phyloP scores from a whole-genome alignment of 352 stramenopile species.

The Phytophthora foliorum region DNA sequence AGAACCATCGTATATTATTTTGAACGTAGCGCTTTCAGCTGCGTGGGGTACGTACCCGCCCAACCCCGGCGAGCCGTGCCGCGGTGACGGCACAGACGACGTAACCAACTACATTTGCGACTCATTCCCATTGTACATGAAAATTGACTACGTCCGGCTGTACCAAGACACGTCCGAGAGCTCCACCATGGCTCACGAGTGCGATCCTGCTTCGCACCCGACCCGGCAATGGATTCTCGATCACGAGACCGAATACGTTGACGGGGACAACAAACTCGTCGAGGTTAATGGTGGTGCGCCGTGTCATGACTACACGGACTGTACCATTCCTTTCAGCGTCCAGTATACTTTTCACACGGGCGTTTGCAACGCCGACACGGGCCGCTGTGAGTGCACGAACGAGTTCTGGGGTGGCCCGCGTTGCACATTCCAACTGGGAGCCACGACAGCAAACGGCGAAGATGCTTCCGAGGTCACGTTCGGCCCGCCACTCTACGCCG shows the following conservation, averaged over 20 bases:
- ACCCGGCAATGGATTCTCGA: conserved; percentile 80
- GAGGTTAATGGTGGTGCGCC: conserved; percentile 65
- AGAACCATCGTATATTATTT: conserved; percentile 95
- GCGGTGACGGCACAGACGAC: conserved; percentile 59
- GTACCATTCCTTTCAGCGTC: conserved; percentile 58
- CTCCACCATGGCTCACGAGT: conserved; percentile 65
- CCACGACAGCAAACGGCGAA: conserved; percentile 41
- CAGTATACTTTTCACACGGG: conserved; percentile 63
- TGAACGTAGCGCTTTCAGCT: conserved; percentile 94
- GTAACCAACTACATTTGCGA: conserved; percentile 78
- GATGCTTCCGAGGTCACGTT: conserved; percentile 39
- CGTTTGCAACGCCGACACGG: conserved; percentile 50
- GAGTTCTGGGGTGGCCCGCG: conserved; percentile 72
- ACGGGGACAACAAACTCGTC: conserved; percentile 61
- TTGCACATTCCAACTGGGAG: conserved; percentile 63
- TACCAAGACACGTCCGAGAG: conserved; percentile 62
- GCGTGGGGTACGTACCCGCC: conserved; percentile 83
- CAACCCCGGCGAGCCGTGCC: conserved; percentile 64
- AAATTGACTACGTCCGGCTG: conserved; percentile 89
- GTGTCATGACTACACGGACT: conserved; percentile 66
- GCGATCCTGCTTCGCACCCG: conserved; percentile 68
- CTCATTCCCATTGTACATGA: conserved; percentile 85
- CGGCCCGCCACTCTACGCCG: conserved; percentile 39
- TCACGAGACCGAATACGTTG: conserved; percentile 66
- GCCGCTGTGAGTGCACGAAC: conserved; percentile 63